These are phyloP conservation scores for Cryptococcus floricola DNA, from an alignment of 1,284 basidiomycete genomes.

Conservation along the genomic window DNA sequence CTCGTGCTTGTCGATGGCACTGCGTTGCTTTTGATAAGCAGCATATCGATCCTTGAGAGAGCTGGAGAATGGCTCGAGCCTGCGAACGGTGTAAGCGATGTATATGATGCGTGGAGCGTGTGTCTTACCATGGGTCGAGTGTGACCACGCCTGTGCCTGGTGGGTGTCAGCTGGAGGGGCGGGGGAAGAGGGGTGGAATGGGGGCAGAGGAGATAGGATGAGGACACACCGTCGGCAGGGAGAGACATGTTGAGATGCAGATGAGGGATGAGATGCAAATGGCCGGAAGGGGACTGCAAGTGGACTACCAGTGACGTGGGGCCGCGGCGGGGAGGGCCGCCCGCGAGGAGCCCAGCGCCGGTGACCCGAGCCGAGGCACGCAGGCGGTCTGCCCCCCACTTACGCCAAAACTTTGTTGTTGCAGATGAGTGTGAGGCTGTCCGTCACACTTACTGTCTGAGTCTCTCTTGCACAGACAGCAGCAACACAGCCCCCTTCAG, in stretches of 20 bases:
- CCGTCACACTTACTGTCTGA: no score
- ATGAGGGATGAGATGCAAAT: background rate
- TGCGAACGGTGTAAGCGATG: constrained; percentile 8
- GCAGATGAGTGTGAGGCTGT: no score
- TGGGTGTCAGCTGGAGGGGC: background rate
- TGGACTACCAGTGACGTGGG: background rate
- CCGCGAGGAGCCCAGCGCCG: no score
- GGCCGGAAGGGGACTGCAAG: background rate
- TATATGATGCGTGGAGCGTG: background rate
- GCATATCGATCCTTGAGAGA: constrained; percentile 70
- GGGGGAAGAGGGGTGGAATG: no score
- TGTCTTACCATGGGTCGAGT: constrained; percentile 43
- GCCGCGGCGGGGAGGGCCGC: background rate
- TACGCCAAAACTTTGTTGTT: no score
- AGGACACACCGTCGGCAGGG: constrained; percentile 12
- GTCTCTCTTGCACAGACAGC: background rate
- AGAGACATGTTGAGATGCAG: background rate
- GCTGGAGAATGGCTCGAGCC: constrained; percentile 70
- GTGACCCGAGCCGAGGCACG: no score
- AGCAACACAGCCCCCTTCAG: background rate
- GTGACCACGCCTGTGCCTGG: constrained; percentile 43
- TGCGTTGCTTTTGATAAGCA: constrained; percentile 68
- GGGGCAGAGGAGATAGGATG: background rate
- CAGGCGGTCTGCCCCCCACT: no score
- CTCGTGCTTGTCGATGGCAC: constrained; percentile 68